A percentile compares a stretch with the other conserved stretches of the same genome.
phyloP scores from a whole-genome alignment of 1,284 basidiomycete species.

The Ustilago curta region DNA sequence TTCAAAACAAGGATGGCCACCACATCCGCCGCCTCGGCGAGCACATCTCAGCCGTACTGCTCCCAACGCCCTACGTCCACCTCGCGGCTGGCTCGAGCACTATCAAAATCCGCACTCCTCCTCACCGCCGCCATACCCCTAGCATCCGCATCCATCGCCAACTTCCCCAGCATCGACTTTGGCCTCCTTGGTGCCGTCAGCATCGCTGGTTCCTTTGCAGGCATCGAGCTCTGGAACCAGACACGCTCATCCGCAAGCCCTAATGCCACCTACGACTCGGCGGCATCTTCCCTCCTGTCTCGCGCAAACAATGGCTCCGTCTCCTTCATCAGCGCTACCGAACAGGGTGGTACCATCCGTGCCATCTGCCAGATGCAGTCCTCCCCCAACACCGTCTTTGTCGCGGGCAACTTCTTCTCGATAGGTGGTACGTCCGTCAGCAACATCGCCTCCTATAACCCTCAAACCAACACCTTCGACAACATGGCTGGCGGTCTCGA shows the following conservation, averaged over 20 bases:
- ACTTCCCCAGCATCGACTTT: constrained; percentile 65
- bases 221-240: constrained; percentile 58
- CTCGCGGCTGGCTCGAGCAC: constrained; percentile 18
- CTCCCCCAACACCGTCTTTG: constrained; percentile 56
- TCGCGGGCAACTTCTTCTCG: constrained; percentile 68
- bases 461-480: constrained; percentile 31
- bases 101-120: constrained; percentile 33
- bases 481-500: constrained; percentile 69
- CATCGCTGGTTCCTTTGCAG: constrained; percentile 62
- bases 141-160: constrained; percentile 34
- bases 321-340: constrained; percentile 63
- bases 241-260: constrained; percentile 46
- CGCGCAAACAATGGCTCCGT: constrained; percentile 62
- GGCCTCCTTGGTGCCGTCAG: constrained; percentile 60
- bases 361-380: constrained; percentile 65
- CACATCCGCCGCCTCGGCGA: constrained; percentile 9
- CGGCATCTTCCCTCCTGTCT: constrained; percentile 58
- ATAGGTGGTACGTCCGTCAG: constrained; percentile 58
- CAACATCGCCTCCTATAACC: constrained; percentile 63
- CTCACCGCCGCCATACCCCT: constrained; percentile 18
- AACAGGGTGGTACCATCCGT: constrained; percentile 64
- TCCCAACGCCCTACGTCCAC: background rate
- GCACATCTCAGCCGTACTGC: constrained; percentile 13
- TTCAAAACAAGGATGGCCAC: constrained; percentile 4
- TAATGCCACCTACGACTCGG: constrained; percentile 48